phyloP scores from a whole-genome alignment of 495 filamentous ascomycete genomes.

The Penicillium cinerascens region DNA sequence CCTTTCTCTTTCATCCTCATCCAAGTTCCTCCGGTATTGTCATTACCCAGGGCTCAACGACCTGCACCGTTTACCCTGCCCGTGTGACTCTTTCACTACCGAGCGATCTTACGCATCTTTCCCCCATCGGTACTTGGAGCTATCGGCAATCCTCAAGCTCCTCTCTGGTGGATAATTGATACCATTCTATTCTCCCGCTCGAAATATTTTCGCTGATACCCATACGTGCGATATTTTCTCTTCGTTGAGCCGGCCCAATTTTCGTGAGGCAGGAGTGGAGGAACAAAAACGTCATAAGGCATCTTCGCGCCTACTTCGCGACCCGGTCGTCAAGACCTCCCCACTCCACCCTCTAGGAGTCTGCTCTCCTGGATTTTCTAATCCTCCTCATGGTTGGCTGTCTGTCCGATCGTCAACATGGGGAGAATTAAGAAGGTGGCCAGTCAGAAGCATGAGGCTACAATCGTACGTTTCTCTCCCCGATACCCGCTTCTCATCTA shows the following conservation, averaged over 20 bases:
- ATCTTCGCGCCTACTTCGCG: constrained; percentile 36
- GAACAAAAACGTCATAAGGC: constrained; percentile 47
- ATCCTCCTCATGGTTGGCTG: constrained; percentile 48
- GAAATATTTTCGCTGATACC: background rate
- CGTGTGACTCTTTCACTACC: constrained; percentile 25
- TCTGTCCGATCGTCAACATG: constrained; percentile 53
- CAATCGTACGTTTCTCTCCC: constrained; percentile 63
- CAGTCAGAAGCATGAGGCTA: constrained; percentile 88
- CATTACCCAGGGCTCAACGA: constrained; percentile 35
- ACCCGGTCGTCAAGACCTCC: constrained; percentile 32
- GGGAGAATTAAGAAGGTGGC: constrained; percentile 97
- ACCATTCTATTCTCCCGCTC: constrained; percentile 2
- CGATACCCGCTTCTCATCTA: constrained; percentile 8
- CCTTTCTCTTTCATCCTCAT: constrained; percentile 15
- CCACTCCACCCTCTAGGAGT: constrained; percentile 33
- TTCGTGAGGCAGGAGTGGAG: constrained; percentile 30
- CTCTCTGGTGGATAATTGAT: constrained; percentile 10
- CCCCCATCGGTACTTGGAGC: constrained; percentile 12
- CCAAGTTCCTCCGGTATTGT: constrained; percentile 12
- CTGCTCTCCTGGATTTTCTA: constrained; percentile 25
- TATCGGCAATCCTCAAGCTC: constrained; percentile 8
- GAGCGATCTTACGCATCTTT: constrained; percentile 18
- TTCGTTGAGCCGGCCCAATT: constrained; percentile 20
- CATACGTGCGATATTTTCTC: constrained; percentile 2
- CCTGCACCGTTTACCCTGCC: constrained; percentile 50